Percentiles rank a stretch among this genome's conserved stretches.
Conservation (phyloP, 2,329 filamentous ascomycete genomes). For the Fusarium continuum region DNA sequence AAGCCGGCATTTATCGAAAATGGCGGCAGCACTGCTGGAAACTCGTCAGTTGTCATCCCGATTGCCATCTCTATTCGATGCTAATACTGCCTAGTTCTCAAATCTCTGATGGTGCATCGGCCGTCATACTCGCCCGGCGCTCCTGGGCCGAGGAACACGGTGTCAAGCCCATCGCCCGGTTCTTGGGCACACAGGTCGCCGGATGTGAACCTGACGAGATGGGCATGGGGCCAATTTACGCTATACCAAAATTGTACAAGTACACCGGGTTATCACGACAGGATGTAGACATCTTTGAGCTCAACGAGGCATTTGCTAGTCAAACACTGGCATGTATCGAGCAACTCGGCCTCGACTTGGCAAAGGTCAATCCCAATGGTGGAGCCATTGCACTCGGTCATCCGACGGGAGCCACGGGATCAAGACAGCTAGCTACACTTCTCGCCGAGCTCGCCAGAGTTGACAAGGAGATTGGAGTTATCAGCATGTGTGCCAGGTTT, state of each 20-base stretch:
- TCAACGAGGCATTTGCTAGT: slow-evolving; percentile 83
- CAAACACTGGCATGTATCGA: slow-evolving; percentile 75
- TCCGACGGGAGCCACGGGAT: slow-evolving; percentile 84
- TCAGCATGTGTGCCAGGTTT: slow-evolving; percentile 30
- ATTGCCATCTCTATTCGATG: accelerated
- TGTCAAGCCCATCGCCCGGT: slow-evolving; percentile 72
- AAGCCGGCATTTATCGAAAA: slow-evolving; percentile 83
- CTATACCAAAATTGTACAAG: slow-evolving; percentile 79
- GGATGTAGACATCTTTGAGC: slow-evolving; percentile 86
- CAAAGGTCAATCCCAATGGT: slow-evolving; percentile 87
- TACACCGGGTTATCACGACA: slow-evolving; percentile 70
- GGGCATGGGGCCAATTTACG: slow-evolving; percentile 86
- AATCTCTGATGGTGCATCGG: slow-evolving; percentile 87
- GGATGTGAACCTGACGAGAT: slow-evolving; percentile 91
- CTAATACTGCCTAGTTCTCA: slow-evolving; percentile 62
- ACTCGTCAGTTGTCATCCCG: slow-evolving; percentile 61
- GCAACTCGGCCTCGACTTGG: slow-evolving; percentile 71
- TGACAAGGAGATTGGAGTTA: slow-evolving; percentile 8
- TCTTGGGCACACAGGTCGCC: slow-evolving; percentile 84
- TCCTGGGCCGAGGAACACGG: slow-evolving; percentile 79
- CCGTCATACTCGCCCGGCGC: slow-evolving; percentile 61
- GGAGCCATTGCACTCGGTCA: slow-evolving; percentile 92
- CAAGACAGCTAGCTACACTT: slow-evolving; percentile 14
- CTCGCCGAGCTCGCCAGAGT: background rate
- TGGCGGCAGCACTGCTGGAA: slow-evolving; percentile 84